Percentiles rank a stretch among this genome's conserved stretches.
Evolutionary conservation across 345 rosid genomes (phyloP).

Genomic region (Psidium guajava): DNA sequence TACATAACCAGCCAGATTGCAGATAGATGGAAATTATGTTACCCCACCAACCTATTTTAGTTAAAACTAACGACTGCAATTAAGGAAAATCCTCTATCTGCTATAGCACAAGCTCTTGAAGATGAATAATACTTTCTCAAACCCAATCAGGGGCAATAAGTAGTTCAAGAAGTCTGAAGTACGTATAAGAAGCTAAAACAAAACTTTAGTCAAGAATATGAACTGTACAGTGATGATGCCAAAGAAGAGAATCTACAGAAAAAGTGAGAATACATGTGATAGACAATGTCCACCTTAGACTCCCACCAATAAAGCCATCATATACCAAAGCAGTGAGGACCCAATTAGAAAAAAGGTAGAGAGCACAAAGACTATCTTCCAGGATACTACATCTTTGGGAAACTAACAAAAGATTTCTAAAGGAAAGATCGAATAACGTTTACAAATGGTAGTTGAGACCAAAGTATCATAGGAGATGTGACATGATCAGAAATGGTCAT

Average conservation of each 20-base stretch:
- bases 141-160: neutral
- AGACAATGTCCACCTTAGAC: neutral
- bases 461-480: neutral
- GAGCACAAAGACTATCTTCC: neutral
- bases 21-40: neutral
- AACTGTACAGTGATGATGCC: neutral
- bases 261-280: neutral
- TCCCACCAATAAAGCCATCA: neutral
- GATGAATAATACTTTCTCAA: neutral
- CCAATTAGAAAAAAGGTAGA: neutral
- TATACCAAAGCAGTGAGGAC: neutral
- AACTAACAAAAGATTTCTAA: neutral
- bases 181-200: neutral
- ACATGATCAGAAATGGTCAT: neutral
- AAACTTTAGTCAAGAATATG: neutral
- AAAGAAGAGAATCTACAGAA: neutral
- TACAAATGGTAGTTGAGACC: neutral
- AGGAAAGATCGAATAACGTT: neutral
- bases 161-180: neutral
- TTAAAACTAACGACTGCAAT: neutral
- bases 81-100: neutral
- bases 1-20: neutral
- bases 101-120: neutral
- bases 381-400: neutral
- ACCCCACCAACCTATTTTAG: neutral